Base-by-base conservation (phyloP, 192 early-diverging fungal species). In the Coemansia sp. region DNA sequence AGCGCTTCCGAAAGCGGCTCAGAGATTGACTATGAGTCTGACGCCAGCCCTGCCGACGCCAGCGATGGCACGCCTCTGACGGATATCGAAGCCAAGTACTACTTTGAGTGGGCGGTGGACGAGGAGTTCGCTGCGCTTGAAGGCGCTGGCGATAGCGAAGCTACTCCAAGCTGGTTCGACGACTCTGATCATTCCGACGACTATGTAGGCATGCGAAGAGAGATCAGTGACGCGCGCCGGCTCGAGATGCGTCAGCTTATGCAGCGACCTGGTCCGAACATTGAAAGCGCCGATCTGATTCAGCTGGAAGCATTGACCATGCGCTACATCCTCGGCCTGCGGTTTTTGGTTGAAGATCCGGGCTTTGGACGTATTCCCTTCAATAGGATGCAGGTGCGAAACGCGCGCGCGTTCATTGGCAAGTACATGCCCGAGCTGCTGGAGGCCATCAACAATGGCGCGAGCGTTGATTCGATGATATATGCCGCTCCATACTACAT, bases 391-490 rank as follows among this genome's bases (percentile, higher is more conserved):
- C 54, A 65, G 26, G 7, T 31, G 18, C 26, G 24, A 10, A 49
- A 56, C 31, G 73, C 60, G 21, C 67, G 71, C 30, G 56, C 47
- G 50, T 74, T 71, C 54, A 25, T 80, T 48, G 24, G 28, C 16
- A 50, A 26, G 59, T 27, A 64, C 10, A 56, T 71, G 65, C 77
- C 77, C 2, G 68, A 80, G 59, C 49, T 80, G 23, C n/a, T 62
- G 24, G 62, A 57, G 2, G 77, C 65, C 19, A 41, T 70, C 21
- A 14, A 67, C 10, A 38, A 27, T 2, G 62, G 48, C 1, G 49
- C 54, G 18, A 49, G 14, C 2, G 12, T 64, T 5, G 47, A 71
- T 10, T 54, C 41, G 30, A 19, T 80, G 25, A 23, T 67, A 0
- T 2, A n/a, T 4, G 49, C 62, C 2, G 68, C 69, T 49, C 67